Evolutionary conservation across 2,329 filamentous ascomycete genomes (phyloP).

Genomic region (Thelonectria blattea): DNA sequence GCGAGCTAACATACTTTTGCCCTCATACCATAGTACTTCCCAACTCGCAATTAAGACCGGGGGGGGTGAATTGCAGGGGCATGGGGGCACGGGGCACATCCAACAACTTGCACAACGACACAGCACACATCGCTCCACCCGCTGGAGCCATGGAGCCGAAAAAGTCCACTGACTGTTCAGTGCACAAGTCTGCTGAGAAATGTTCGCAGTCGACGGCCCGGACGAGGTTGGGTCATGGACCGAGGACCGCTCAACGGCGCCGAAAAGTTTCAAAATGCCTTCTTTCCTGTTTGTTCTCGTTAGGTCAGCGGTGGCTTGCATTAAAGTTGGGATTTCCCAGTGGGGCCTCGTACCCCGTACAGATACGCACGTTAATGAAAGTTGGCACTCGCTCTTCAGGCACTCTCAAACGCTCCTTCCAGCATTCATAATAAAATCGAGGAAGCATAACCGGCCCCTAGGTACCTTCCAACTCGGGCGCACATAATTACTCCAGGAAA

Average conservation of each 20-base stretch:
- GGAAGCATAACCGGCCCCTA: neutral
- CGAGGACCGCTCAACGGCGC: neutral
- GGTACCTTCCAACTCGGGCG: no score
- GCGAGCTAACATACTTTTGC: no score
- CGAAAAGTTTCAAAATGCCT: neutral
- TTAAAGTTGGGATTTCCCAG: neutral
- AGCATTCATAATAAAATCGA: neutral
- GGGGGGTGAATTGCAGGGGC: slow-evolving; percentile 14
- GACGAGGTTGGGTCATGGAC: neutral
- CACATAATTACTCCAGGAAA: neutral
- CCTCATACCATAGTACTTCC: no score
- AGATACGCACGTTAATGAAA: neutral
- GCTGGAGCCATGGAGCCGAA: slow-evolving; percentile 13
- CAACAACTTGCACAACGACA: slow-evolving; percentile 16
- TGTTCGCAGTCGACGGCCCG: neutral
- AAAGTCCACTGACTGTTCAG: slow-evolving; percentile 9
- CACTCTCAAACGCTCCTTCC: neutral
- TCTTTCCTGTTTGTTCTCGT: neutral
- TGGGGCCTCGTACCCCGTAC: neutral
- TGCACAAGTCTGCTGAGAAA: slow-evolving; percentile 1
- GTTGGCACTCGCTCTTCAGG: no score
- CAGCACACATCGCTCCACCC: slow-evolving; percentile 15
- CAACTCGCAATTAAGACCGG: neutral
- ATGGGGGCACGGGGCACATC: slow-evolving; percentile 8
- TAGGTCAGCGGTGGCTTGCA: neutral